These are phyloP conservation scores for Globisporangium camurandrum DNA, from an alignment of 352 stramenopile genomes.

Conservation along the genomic window DNA sequence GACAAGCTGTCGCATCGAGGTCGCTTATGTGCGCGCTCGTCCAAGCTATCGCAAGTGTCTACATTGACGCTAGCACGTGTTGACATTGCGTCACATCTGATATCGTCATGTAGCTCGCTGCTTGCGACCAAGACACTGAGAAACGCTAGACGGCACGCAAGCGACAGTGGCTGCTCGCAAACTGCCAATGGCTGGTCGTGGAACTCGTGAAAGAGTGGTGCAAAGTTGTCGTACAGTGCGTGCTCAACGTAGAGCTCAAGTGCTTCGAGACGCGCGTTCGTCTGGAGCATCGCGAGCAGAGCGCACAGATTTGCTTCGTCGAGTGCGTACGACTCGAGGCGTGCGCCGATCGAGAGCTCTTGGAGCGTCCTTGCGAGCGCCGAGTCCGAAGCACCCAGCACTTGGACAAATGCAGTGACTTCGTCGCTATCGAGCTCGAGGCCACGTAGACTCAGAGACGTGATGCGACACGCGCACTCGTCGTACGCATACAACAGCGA, in stretches of 20 bases:
- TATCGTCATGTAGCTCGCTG: neutral
- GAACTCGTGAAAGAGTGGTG: slow-evolving; percentile 13
- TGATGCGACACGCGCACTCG: neutral
- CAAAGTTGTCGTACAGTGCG: slow-evolving; percentile 12
- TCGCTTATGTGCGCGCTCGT: slow-evolving; percentile 1
- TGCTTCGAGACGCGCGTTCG: slow-evolving; percentile 9
- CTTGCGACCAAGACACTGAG: slow-evolving; percentile 4
- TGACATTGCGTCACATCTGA: neutral
- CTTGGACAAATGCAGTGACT: slow-evolving; percentile 2
- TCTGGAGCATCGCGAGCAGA: slow-evolving; percentile 10
- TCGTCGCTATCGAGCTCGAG: slow-evolving; percentile 14
- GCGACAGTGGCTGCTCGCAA: slow-evolving; percentile 6
- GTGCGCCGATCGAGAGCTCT: slow-evolving; percentile 14
- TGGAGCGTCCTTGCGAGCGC: neutral
- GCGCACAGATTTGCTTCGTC: slow-evolving; percentile 15
- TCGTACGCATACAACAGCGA: slow-evolving; percentile 8
- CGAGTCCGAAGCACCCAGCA: no score
- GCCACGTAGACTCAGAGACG: slow-evolving; percentile 8
- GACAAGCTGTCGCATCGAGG: slow-evolving; percentile 1
- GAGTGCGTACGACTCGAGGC: slow-evolving; percentile 13
- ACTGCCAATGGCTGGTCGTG: slow-evolving; percentile 8
- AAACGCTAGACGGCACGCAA: slow-evolving; percentile 7
- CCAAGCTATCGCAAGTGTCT: neutral
- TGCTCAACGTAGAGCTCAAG: slow-evolving; percentile 11
- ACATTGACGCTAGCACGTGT: neutral